Conservation (phyloP, 148 eudicot genomes). For the Fagopyrum tataricum region DNA sequence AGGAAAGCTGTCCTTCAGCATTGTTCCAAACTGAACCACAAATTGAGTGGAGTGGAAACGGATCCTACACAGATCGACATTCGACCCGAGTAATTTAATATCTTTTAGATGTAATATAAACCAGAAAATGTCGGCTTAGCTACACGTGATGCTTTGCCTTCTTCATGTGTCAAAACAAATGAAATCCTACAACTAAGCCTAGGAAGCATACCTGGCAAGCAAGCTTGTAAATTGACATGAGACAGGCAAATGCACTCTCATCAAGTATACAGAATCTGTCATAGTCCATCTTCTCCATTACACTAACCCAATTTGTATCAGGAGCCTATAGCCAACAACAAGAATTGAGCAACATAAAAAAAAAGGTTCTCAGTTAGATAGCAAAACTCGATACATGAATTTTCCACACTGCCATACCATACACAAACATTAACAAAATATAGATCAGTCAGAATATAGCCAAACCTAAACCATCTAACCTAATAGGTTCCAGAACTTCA, state of each 20-base stretch:
- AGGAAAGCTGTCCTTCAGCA: constrained; percentile 82
- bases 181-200: not conserved
- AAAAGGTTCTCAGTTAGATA: not conserved
- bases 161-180: not conserved
- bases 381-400: not conserved
- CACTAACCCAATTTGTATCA: constrained; percentile 67
- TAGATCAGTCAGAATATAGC: not conserved
- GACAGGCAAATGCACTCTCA: constrained; percentile 59
- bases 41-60: constrained; percentile 73
- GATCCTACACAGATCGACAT: constrained; percentile 40
- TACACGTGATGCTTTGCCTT: not conserved
- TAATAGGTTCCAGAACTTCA: not conserved
- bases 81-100: not conserved
- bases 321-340: constrained; percentile 50
- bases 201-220: constrained; percentile 48
- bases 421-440: not conserved
- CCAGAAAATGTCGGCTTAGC: not conserved
- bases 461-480: not conserved
- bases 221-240: constrained; percentile 65
- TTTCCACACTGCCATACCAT: not conserved
- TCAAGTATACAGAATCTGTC: constrained; percentile 78
- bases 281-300: constrained; percentile 74
- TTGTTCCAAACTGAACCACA: constrained; percentile 88
- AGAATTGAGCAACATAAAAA: not conserved
- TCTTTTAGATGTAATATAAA: no score